Percentiles rank a stretch among this genome's conserved stretches.
phyloP scores from a whole-genome alignment of 2,329 filamentous ascomycete genomes.

The Penicillium digitatum region DNA sequence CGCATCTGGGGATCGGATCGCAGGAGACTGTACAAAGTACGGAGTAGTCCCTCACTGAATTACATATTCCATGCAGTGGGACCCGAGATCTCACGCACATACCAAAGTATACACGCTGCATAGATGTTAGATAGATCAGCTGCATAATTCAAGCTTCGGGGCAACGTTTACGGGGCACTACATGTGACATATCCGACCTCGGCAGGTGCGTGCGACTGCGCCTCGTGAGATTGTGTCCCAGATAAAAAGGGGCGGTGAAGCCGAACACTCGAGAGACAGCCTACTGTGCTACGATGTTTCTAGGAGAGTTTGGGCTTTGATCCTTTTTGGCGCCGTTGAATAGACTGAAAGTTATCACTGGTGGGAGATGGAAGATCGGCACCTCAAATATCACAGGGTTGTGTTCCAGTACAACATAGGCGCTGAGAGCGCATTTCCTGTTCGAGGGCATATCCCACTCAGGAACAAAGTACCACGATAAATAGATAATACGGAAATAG shows the following conservation, averaged over 20 bases:
- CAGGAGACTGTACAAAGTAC: too few species aligned
- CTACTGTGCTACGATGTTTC: slow-evolving; percentile 4
- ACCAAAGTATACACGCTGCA: slow-evolving; percentile 2
- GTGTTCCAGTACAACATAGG: slow-evolving; percentile 12
- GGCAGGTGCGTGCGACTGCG: slow-evolving; percentile 8
- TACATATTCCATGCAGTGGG: slow-evolving; percentile 2
- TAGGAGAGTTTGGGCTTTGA: slow-evolving; percentile 1
- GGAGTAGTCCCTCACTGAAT: slow-evolving; percentile 10
- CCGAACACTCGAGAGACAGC: not conserved
- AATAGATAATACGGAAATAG: slow-evolving; percentile 1
- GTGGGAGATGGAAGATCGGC: not conserved
- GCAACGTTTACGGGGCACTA: slow-evolving; percentile 1
- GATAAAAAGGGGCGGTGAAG: slow-evolving; percentile 14
- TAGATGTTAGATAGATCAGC: slow-evolving; percentile 12
- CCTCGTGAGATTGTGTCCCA: slow-evolving; percentile 1
- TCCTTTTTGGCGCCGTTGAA: not conserved
- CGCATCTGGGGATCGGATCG: slow-evolving; percentile 12
- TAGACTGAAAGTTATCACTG: not conserved
- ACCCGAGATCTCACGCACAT: slow-evolving; percentile 1
- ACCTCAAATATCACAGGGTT: slow-evolving; percentile 3
- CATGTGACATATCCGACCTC: slow-evolving; percentile 8
- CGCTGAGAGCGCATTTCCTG: not conserved
- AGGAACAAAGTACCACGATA: not conserved
- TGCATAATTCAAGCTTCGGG: slow-evolving; percentile 17
- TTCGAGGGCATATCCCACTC: not conserved